Evolutionary conservation across 805 yeast genomes (phyloP).

Genomic region (Candida chilensis): DNA sequence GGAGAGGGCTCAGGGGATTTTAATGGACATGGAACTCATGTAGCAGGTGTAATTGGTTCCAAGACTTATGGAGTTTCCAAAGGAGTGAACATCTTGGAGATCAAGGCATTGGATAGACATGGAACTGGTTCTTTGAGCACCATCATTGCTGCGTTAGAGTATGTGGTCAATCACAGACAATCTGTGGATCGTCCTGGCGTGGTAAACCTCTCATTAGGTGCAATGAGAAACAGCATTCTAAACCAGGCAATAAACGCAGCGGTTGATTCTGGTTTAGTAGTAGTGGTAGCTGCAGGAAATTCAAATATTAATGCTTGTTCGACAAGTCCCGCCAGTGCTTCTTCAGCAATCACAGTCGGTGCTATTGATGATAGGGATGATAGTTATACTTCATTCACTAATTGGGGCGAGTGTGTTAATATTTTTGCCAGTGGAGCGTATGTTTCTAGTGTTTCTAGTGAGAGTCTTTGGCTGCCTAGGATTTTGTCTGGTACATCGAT

Average conservation of each 20-base stretch:
- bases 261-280: slow-evolving; percentile 55
- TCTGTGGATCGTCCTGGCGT: slow-evolving; percentile 35
- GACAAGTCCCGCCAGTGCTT: slow-evolving; percentile 81
- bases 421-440: slow-evolving; percentile 75
- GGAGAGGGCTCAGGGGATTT: slow-evolving; percentile 56
- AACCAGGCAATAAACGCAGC: slow-evolving; percentile 77
- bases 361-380: slow-evolving; percentile 76
- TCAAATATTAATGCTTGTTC: slow-evolving; percentile 68
- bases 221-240: slow-evolving; percentile 54
- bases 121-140: slow-evolving; percentile 70
- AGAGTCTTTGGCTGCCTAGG: slow-evolving; percentile 12
- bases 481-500: slow-evolving; percentile 68
- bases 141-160: slow-evolving; percentile 59
- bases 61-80: slow-evolving; percentile 79
- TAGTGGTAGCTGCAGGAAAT: slow-evolving; percentile 87
- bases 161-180: slow-evolving; percentile 50
- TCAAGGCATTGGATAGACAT: slow-evolving; percentile 58
- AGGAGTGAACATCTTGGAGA: slow-evolving; percentile 50
- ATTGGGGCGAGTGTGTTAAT: slow-evolving; percentile 91
- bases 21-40: slow-evolving; percentile 91
- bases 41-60: slow-evolving; percentile 84
- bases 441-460: slow-evolving; percentile 44
- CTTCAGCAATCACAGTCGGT: slow-evolving; percentile 70
- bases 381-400: slow-evolving; percentile 68
- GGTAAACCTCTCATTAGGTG: slow-evolving; percentile 77